These are phyloP conservation scores for Cercospora zeina DNA, from an alignment of 2,329 filamentous ascomycete species.

Conservation along the genomic window DNA sequence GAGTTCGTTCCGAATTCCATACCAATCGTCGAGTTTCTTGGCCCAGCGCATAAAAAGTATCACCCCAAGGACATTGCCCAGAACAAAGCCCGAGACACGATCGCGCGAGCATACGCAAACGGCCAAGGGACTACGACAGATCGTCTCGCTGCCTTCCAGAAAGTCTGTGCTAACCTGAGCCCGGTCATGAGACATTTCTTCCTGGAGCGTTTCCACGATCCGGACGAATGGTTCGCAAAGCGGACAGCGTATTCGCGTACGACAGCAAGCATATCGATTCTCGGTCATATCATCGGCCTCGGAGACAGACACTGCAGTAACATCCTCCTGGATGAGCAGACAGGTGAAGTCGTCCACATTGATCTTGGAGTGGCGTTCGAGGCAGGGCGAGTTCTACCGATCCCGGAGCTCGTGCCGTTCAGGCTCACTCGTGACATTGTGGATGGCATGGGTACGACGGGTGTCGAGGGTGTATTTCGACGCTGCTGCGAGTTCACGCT, in stretches of 20 bases:
- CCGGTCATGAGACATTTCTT: constrained; percentile 97
- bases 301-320: constrained; percentile 97
- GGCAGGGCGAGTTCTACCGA: constrained; percentile 87
- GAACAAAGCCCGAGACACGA: constrained; percentile 74
- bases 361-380: constrained; percentile 97
- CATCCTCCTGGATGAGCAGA: constrained; percentile 85
- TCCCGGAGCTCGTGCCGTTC: constrained; percentile 95
- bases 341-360: constrained; percentile 93
- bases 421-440: constrained; percentile 90
- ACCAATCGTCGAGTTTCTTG: constrained; percentile 85
- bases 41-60: constrained; percentile 85
- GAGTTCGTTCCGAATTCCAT: constrained; percentile 96
- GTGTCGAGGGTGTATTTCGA: constrained; percentile 92
- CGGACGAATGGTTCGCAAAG: constrained; percentile 92
- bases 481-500: constrained; percentile 98
- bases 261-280: constrained; percentile 91
- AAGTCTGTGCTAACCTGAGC: constrained; percentile 77
- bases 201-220: constrained; percentile 88
- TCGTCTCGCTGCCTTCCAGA: constrained; percentile 73
- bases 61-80: constrained; percentile 80
- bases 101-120: constrained; percentile 65
- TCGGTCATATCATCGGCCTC: constrained; percentile 83
- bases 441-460: constrained; percentile 94
- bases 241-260: constrained; percentile 89
- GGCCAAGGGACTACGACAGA: constrained; percentile 61